phyloP scores from a whole-genome alignment of 768 basidiomycete species.

The Lactarius evosmus region DNA sequence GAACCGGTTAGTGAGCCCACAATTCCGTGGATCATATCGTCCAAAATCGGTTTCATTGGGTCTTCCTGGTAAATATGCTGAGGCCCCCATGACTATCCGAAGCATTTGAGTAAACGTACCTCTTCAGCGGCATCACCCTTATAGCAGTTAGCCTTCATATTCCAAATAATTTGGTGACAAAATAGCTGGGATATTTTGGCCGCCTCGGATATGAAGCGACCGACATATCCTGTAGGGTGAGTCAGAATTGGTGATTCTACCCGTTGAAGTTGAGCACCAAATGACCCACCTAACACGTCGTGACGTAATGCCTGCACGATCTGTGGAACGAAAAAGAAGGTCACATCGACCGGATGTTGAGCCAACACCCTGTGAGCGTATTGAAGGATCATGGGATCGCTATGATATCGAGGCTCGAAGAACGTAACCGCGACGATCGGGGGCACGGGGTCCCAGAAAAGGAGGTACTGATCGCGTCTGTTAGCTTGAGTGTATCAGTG shows the following conservation, averaged over 20 bases:
- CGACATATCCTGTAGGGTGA: conserved; percentile 71
- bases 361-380: conserved; percentile 94
- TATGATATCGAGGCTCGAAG: conserved; percentile 81
- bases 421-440: conserved; percentile 77
- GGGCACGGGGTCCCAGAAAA: conserved; percentile 86
- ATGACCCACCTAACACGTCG: conserved; percentile 72
- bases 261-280: not conserved
- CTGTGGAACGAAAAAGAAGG: conserved; percentile 99
- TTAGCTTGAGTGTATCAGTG: conserved; percentile 8
- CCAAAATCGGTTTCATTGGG: conserved; percentile 94
- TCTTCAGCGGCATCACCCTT: conserved; percentile 87
- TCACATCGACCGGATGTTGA: conserved; percentile 90
- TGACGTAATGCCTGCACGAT: conserved; percentile 93
- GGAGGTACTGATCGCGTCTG: conserved; percentile 58
- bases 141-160: conserved; percentile 98
- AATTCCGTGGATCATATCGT: conserved; percentile 75
- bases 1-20: conserved; percentile 85
- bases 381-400: conserved; percentile 84
- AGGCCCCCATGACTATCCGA: not conserved
- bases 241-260: not conserved
- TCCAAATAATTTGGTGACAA: conserved; percentile 99
- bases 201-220: conserved; percentile 94
- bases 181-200: conserved; percentile 96
- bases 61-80: conserved; percentile 60
- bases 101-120: conserved; percentile 40